A percentile compares a stretch with the other conserved stretches of the same genome.
Conservation (phyloP, 2,329 filamentous ascomycete species). For the Massarina eburnea region DNA sequence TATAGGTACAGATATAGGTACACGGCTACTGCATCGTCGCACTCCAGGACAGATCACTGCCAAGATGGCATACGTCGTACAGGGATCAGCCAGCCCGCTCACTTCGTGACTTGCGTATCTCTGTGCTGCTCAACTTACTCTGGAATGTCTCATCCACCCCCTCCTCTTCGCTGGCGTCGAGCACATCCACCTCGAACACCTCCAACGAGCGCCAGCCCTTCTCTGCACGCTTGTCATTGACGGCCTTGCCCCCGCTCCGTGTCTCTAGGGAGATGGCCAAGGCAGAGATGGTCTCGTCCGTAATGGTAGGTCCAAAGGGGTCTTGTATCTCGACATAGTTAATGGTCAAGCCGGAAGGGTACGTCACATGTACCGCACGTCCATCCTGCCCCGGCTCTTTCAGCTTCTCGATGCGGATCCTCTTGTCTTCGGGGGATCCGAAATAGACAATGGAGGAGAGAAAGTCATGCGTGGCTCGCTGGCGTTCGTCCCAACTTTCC, state of each 20-base stretch:
- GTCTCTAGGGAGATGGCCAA: conserved; percentile 90
- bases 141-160: conserved; percentile 64
- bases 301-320: conserved; percentile 86
- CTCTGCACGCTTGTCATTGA: conserved; percentile 79
- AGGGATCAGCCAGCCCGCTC: conserved; percentile 24
- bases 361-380: conserved; percentile 57
- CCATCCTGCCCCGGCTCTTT: conserved; percentile 52
- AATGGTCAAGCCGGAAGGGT: conserved; percentile 66
- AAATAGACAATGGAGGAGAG: conserved; percentile 63
- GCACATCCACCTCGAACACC: conserved; percentile 85
- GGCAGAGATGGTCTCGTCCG: conserved; percentile 73
- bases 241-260: conserved; percentile 74
- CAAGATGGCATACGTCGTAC: too few relatives aligned
- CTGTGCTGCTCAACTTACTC: conserved; percentile 88
- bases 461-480: conserved; percentile 70
- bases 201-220: conserved; percentile 76
- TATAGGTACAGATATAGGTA: too few relatives aligned
- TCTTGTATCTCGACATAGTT: conserved; percentile 86
- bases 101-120: conserved; percentile 60
- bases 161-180: conserved; percentile 66
- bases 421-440: conserved; percentile 52
- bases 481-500: conserved; percentile 77
- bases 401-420: conserved; percentile 48
- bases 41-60: too few relatives aligned
- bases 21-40: too few relatives aligned